Evolutionary conservation across 2,329 filamentous ascomycete species (phyloP).

Genomic region (Metarhizium brunneum): DNA sequence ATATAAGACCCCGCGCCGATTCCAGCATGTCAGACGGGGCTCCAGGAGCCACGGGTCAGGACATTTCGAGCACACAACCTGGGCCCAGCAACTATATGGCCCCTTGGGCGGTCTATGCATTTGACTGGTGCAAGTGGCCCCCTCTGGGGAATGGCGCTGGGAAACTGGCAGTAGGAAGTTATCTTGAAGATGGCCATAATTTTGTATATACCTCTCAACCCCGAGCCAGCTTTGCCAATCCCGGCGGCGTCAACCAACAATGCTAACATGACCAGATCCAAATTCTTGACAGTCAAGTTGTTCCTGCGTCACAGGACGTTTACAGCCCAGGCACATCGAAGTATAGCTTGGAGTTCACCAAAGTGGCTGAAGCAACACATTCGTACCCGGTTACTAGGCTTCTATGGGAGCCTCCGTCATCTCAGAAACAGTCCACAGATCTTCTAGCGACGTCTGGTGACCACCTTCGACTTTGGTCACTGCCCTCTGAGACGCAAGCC

Average conservation of each 20-base stretch:
- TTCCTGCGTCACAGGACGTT: slow-evolving; percentile 58
- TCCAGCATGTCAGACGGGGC: slow-evolving; percentile 67
- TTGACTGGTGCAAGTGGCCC: slow-evolving; percentile 99
- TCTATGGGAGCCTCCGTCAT: slow-evolving; percentile 90
- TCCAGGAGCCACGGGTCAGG: slow-evolving; percentile 53
- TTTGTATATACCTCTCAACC: slow-evolving; percentile 54
- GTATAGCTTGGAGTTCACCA: slow-evolving; percentile 79
- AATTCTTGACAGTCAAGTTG: slow-evolving; percentile 83
- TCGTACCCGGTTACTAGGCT: slow-evolving; percentile 95
- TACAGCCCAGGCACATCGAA: slow-evolving; percentile 62
- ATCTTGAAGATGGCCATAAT: slow-evolving; percentile 95
- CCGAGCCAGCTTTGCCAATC: neutral
- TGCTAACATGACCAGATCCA: slow-evolving; percentile 58
- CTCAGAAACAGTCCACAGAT: slow-evolving; percentile 91
- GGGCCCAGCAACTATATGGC: slow-evolving; percentile 88
- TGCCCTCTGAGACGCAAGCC: slow-evolving; percentile 59
- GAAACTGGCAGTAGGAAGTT: slow-evolving; percentile 91
- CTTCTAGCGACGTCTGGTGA: slow-evolving; percentile 91
- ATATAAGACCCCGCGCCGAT: slow-evolving; percentile 82
- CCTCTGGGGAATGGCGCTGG: slow-evolving; percentile 72
- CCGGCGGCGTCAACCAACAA: neutral
- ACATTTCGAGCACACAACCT: slow-evolving; percentile 54
- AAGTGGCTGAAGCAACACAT: slow-evolving; percentile 92
- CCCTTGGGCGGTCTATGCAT: slow-evolving; percentile 91
- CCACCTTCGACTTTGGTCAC: slow-evolving; percentile 86